These are phyloP conservation scores for Zygosaccharomyces bisporus DNA, from an alignment of 805 yeast genomes.

Conservation along the genomic window DNA sequence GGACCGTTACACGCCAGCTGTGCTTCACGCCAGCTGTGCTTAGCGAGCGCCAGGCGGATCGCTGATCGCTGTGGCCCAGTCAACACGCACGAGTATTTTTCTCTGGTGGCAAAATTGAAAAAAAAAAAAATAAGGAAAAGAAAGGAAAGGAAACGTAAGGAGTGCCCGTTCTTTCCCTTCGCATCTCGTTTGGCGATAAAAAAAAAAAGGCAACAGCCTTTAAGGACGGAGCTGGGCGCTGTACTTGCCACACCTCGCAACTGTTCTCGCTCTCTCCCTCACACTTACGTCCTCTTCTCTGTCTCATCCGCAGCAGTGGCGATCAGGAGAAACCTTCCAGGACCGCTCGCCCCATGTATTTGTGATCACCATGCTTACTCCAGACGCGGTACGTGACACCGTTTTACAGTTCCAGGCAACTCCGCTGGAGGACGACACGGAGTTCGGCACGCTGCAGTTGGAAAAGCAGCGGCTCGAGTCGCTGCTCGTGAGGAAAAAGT, in stretches of 20 bases:
- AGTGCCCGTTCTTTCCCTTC: not conserved
- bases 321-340: not conserved
- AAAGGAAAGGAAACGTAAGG: not conserved
- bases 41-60: too few relatives aligned
- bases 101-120: not conserved
- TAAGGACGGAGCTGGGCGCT: too few relatives aligned
- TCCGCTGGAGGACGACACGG: constrained; percentile 22
- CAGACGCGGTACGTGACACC: constrained; percentile 16
- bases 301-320: not conserved
- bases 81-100: not conserved
- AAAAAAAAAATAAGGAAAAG: not conserved
- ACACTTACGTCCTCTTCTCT: too few relatives aligned
- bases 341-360: not conserved
- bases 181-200: not conserved
- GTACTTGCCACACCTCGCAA: too few relatives aligned
- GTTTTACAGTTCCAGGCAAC: constrained; percentile 26
- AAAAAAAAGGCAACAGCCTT: too few relatives aligned
- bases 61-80: too few relatives aligned
- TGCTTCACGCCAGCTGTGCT: too few relatives aligned
- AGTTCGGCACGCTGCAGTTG: constrained; percentile 23
- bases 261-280: too few relatives aligned
- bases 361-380: constrained; percentile 16
- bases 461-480: constrained; percentile 24
- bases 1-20: too few relatives aligned
- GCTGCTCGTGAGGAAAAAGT: constrained; percentile 19